These are phyloP conservation scores for Microthyrium microscopicum DNA, from an alignment of 2,329 filamentous ascomycete genomes.

Conservation along the genomic window DNA sequence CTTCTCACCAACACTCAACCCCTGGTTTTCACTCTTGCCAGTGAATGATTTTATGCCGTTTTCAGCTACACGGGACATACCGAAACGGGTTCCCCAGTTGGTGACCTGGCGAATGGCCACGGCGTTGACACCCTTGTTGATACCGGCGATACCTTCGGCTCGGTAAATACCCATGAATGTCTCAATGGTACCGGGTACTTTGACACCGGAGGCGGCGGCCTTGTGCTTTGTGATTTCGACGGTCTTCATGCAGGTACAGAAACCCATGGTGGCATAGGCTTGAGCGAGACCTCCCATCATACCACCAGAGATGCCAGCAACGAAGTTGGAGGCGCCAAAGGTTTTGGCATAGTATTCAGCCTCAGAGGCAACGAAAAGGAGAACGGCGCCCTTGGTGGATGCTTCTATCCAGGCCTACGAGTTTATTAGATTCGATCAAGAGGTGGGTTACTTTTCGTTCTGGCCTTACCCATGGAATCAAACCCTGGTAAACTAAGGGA, in stretches of 20 bases:
- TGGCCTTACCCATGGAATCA: conserved; percentile 72
- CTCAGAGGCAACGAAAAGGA: conserved; percentile 97
- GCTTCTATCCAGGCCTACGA: conserved; percentile 90
- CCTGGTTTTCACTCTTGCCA: conserved; percentile 63
- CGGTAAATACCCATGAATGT: conserved; percentile 98
- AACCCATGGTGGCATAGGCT: conserved; percentile 98
- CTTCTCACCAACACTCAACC: conserved; percentile 71
- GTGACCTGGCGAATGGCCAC: conserved; percentile 98
- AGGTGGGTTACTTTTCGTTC: no score
- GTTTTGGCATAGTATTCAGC: conserved; percentile 85
- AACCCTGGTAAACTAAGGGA: conserved; percentile 82
- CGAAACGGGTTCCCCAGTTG: conserved; percentile 97
- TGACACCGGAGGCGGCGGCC: conserved; percentile 64
- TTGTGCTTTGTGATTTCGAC: conserved; percentile 99
- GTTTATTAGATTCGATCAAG: conserved; percentile 5
- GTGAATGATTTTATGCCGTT: conserved; percentile 64
- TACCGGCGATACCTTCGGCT: conserved; percentile 80
- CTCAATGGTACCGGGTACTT: conserved; percentile 76
- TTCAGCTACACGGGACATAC: conserved; percentile 82
- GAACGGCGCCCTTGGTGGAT: conserved; percentile 96
- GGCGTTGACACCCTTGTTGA: conserved; percentile 97
- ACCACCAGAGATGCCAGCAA: conserved; percentile 76
- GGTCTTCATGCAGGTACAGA: conserved; percentile 99
- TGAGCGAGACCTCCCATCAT: conserved; percentile 91
- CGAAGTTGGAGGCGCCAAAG: conserved; percentile 72